Conservation (phyloP, 108 stramenopile genomes). For the Cyclotella distinguenda region DNA sequence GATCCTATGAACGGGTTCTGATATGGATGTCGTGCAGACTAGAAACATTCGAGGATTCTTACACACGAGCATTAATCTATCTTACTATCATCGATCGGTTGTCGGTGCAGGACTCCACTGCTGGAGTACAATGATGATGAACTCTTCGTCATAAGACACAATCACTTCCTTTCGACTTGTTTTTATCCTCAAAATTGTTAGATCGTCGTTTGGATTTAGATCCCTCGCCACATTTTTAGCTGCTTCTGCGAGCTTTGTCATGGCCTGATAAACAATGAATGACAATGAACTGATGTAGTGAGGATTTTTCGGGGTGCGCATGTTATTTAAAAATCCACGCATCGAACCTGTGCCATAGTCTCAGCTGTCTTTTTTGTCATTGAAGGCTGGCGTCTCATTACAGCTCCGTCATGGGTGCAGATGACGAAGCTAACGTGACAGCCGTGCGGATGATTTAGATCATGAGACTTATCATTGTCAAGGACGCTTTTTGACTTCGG, state of each 20-base stretch:
- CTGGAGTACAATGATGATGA: slow-evolving; percentile 71
- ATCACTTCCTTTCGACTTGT: slow-evolving; percentile 69
- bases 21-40: neutral
- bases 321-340: neutral
- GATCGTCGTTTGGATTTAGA: slow-evolving; percentile 75
- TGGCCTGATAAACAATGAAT: slow-evolving; percentile 25
- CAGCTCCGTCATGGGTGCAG: slow-evolving; percentile 67
- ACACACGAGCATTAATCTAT: too few relatives aligned
- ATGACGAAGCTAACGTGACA: slow-evolving; percentile 68
- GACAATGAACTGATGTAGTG: too few relatives aligned
- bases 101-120: slow-evolving; percentile 58
- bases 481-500: too few relatives aligned
- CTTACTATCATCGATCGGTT: too few relatives aligned
- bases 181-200: slow-evolving; percentile 68
- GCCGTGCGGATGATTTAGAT: too few relatives aligned
- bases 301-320: too few relatives aligned
- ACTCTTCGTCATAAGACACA: slow-evolving; percentile 69
- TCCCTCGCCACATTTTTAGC: slow-evolving; percentile 64
- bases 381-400: slow-evolving; percentile 60
- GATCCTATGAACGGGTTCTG: slow-evolving; percentile 65
- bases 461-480: too few relatives aligned
- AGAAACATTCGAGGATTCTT: too few relatives aligned
- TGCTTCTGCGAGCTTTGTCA: slow-evolving; percentile 50
- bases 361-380: slow-evolving; percentile 69
- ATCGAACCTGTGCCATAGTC: slow-evolving; percentile 56